phyloP scores from a whole-genome alignment of 768 basidiomycete species.

The Hysterangium stoloniferum region DNA sequence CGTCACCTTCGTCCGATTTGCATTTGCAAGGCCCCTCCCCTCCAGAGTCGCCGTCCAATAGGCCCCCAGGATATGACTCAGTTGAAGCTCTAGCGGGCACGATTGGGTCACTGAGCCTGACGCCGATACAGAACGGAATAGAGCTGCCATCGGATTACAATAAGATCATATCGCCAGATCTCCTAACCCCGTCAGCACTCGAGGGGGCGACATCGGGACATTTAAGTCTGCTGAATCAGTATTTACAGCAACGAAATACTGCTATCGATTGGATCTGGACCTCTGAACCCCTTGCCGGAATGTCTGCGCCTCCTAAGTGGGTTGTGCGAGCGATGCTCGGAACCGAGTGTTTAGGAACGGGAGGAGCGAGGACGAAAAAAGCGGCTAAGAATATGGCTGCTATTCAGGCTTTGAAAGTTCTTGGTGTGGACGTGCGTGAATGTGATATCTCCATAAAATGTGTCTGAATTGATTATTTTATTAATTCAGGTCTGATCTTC shows the following conservation, averaged over 20 bases:
- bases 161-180: constrained; percentile 18
- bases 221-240: constrained; percentile 75
- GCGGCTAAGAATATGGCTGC: constrained; percentile 76
- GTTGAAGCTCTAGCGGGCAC: neutral
- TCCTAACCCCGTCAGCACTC: constrained; percentile 21
- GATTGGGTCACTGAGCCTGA: too few relatives aligned
- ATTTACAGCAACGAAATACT: constrained; percentile 49
- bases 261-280: constrained; percentile 67
- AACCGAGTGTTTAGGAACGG: constrained; percentile 49
- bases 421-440: constrained; percentile 50
- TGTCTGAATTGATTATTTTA: too few relatives aligned
- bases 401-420: constrained; percentile 53
- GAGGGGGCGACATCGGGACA: constrained; percentile 38
- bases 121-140: neutral
- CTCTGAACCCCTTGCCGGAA: constrained; percentile 37
- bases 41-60: neutral
- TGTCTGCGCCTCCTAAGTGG: constrained; percentile 72
- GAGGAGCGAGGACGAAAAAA: constrained; percentile 70
- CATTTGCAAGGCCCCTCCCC: too few relatives aligned
- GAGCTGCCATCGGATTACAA: constrained; percentile 22
- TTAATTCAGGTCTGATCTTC: too few relatives aligned
- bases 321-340: constrained; percentile 56
- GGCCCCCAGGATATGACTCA: neutral
- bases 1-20: too few relatives aligned
- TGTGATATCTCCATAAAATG: too few relatives aligned